These are phyloP conservation scores for Eucalyptus pauciflora DNA, from an alignment of 345 rosid genomes.

Conservation along the genomic window DNA sequence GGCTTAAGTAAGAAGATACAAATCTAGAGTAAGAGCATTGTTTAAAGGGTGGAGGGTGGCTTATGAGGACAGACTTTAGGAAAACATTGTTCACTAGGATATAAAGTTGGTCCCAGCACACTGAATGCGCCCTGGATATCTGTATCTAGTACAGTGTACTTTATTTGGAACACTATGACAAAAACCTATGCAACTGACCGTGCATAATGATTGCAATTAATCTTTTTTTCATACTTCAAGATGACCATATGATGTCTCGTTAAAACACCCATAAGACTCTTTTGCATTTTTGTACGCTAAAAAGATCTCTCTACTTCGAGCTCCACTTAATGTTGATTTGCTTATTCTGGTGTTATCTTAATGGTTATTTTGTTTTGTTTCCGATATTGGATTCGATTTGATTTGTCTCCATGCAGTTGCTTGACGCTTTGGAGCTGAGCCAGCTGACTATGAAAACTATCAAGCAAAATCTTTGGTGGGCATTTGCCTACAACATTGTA, in stretches of 20 bases:
- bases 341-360: background rate
- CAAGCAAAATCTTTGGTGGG: constrained; percentile 99
- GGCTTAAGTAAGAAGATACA: background rate
- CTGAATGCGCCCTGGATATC: background rate
- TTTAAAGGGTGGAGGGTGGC: background rate
- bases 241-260: background rate
- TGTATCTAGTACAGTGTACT: background rate
- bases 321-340: background rate
- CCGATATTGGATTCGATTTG: background rate
- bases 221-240: background rate
- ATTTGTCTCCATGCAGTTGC: constrained; percentile 40
- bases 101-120: background rate
- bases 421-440: constrained; percentile 90
- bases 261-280: background rate
- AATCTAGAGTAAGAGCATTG: background rate
- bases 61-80: background rate
- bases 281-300: background rate
- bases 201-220: background rate
- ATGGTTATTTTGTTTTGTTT: background rate
- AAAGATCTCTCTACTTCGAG: background rate
- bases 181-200: background rate
- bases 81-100: background rate
- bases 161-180: background rate
- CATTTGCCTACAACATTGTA: constrained; percentile 95
- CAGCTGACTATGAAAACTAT: constrained; percentile 93